phyloP scores from a whole-genome alignment of 257 asterid species.

The Nicotiana noctiflora region DNA sequence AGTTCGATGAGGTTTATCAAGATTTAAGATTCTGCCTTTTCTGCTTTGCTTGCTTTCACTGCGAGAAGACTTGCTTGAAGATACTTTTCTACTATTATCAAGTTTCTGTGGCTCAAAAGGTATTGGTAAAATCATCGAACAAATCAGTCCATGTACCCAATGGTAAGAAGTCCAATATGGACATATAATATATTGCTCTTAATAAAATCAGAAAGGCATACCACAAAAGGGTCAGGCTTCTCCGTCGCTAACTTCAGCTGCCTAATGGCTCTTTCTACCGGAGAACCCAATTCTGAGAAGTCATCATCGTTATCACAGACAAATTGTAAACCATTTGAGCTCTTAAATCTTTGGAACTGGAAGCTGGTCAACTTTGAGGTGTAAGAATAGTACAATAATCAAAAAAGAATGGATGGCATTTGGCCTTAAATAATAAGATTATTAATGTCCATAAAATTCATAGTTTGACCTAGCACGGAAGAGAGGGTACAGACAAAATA shows the following conservation, averaged over 20 bases:
- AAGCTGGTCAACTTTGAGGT: constrained; percentile 21
- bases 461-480: neutral
- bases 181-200: neutral
- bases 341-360: constrained; percentile 23
- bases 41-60: constrained; percentile 6
- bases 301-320: constrained; percentile 27
- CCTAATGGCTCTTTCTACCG: constrained; percentile 12
- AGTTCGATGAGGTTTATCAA: constrained; percentile 8
- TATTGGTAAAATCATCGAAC: neutral
- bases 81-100: constrained; percentile 17
- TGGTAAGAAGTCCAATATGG: neutral
- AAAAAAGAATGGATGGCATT: neutral
- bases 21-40: neutral
- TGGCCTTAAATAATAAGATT: neutral
- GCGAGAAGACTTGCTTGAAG: constrained; percentile 10
- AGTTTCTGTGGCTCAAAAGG: constrained; percentile 18
- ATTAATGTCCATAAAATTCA: neutral
- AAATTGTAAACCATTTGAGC: constrained; percentile 22
- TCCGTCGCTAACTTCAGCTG: constrained; percentile 25
- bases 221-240: constrained; percentile 28
- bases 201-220: constrained; percentile 18
- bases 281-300: constrained; percentile 45
- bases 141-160: neutral
- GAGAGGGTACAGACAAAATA: neutral
- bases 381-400: constrained; percentile 7